Evolutionary conservation across 257 asterid genomes (phyloP), one percentile per base, ranked within the genome.

Genomic region (Datura wrightii): DNA sequence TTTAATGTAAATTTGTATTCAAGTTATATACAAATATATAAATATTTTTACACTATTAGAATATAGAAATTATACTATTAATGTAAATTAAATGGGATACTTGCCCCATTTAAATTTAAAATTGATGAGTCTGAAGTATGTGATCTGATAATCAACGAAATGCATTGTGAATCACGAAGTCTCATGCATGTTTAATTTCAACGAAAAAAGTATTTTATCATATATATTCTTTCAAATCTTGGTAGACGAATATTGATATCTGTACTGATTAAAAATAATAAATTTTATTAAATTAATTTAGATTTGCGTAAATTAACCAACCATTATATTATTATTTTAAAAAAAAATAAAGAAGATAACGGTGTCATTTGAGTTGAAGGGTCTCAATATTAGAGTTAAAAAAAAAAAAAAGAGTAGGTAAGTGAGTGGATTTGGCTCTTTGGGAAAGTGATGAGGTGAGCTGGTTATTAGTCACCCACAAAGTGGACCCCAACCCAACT

Each of bases 401-500:
- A 55, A 18, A 31, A 14, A 55, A 53, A 65, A 62, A 3, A 41
- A 60, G 42, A 31, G 74, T 55, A 0, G 86, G 86, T 58, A 55
- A 79, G 71, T 55, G 71, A 71, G 52, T 71, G 82, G 56, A 24
- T 24, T 72, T 72, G 86, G 86, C 48, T 42, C 86, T 39, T 72
- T 52, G 15, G 48, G 16, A 44, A 60, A 81, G 74, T 60, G 84
- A 81, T 60, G 84, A 81, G 55, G 69, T 81, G 59, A 81, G 84
- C 14, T 78, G 31, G 8, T 34, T 44, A 15, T 55, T 52, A 78
- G 82, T 78, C 82, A 52, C 16, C 65, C 59, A 31, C 62, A 55
- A 83, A 83, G 46, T 78, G 85, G 82, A 13, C 79, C 71, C 65
- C n/a, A 3, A 69, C 79, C 70, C 82, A 83, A 37, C 82, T 37